Percentiles rank a stretch among this genome's conserved stretches.
These are phyloP conservation scores for Penicillium psychrosexuale DNA, from an alignment of 2,329 filamentous ascomycete species.

Conservation along the genomic window DNA sequence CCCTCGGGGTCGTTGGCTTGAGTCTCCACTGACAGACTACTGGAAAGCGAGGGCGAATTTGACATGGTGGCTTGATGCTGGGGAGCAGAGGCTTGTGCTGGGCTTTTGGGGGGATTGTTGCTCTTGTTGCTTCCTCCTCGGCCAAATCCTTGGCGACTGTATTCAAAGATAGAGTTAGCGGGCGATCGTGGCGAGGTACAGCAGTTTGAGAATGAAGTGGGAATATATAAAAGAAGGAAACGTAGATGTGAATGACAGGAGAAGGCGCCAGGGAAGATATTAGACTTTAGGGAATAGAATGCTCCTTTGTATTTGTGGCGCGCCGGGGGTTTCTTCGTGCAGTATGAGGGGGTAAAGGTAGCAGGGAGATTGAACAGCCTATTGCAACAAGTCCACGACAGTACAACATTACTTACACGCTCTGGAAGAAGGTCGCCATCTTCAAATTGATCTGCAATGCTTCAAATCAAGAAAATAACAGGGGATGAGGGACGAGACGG, in stretches of 20 bases:
- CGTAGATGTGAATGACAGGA: slow-evolving; percentile 1
- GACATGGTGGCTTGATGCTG: slow-evolving; percentile 30
- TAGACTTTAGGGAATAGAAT: slow-evolving; percentile 15
- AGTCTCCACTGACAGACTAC: slow-evolving; percentile 38
- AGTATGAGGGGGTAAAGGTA: slow-evolving; percentile 21
- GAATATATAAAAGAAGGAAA: slow-evolving; percentile 8
- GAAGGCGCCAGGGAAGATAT: slow-evolving; percentile 5
- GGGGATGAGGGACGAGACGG: slow-evolving; percentile 8
- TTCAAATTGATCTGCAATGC: slow-evolving; percentile 17
- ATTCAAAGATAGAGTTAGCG: slow-evolving; percentile 25
- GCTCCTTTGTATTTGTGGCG: slow-evolving; percentile 21
- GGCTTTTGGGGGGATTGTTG: slow-evolving; percentile 40
- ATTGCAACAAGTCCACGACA: neutral
- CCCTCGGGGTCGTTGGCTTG: slow-evolving; percentile 41
- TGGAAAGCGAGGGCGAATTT: slow-evolving; percentile 42
- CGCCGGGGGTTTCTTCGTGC: slow-evolving; percentile 18
- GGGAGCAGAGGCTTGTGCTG: slow-evolving; percentile 28
- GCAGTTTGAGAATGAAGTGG: slow-evolving; percentile 4
- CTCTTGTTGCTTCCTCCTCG: slow-evolving; percentile 48
- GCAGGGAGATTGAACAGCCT: slow-evolving; percentile 1
- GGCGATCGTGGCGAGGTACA: slow-evolving; percentile 11
- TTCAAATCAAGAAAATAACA: slow-evolving; percentile 6
- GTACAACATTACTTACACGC: slow-evolving; percentile 43
- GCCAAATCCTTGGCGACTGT: slow-evolving; percentile 50
- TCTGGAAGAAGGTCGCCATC: slow-evolving; percentile 51